phyloP scores from a whole-genome alignment of 1,139 yeast species.

The Geotrichum bryndzae region DNA sequence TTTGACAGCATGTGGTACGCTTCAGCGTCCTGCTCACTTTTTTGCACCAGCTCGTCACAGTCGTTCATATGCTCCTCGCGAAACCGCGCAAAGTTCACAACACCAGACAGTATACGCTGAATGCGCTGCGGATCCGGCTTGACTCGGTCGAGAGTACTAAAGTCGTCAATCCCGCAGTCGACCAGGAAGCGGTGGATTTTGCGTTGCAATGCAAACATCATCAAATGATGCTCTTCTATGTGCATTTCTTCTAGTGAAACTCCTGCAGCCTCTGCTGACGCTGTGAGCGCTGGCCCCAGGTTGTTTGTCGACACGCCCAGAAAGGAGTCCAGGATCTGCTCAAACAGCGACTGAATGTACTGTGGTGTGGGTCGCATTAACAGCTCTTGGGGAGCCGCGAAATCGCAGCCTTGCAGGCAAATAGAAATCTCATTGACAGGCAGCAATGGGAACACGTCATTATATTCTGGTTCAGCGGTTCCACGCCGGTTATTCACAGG shows the following conservation, averaged over 20 bases:
- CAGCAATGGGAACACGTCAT: slow-evolving; percentile 54
- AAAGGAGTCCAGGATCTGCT: slow-evolving; percentile 66
- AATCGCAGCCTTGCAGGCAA: slow-evolving; percentile 57
- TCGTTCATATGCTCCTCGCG: slow-evolving; percentile 63
- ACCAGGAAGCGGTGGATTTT: slow-evolving; percentile 57
- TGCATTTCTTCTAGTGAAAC: slow-evolving; percentile 26
- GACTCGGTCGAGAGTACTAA: slow-evolving; percentile 60
- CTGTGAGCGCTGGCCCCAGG: slow-evolving; percentile 34
- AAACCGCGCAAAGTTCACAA: slow-evolving; percentile 78
- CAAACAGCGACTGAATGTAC: slow-evolving; percentile 56
- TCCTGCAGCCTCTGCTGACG: slow-evolving; percentile 25
- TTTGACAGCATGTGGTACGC: slow-evolving; percentile 39
- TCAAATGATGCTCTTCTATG: slow-evolving; percentile 31
- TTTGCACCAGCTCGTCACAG: slow-evolving; percentile 54
- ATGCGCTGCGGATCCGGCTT: slow-evolving; percentile 67
- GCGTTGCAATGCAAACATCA: slow-evolving; percentile 51
- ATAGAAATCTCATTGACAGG: slow-evolving; percentile 58
- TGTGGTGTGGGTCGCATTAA: slow-evolving; percentile 60
- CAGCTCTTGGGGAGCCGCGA: slow-evolving; percentile 54
- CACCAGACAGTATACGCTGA: slow-evolving; percentile 67
- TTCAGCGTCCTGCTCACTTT: slow-evolving; percentile 48
- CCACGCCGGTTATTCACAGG: not conserved
- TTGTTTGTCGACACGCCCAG: slow-evolving; percentile 53
- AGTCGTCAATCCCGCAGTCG: slow-evolving; percentile 74
- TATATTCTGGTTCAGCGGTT: slow-evolving; percentile 9